phyloP scores from a whole-genome alignment of 75 land plant genomes.

The Selaginella moellendorffii region DNA sequence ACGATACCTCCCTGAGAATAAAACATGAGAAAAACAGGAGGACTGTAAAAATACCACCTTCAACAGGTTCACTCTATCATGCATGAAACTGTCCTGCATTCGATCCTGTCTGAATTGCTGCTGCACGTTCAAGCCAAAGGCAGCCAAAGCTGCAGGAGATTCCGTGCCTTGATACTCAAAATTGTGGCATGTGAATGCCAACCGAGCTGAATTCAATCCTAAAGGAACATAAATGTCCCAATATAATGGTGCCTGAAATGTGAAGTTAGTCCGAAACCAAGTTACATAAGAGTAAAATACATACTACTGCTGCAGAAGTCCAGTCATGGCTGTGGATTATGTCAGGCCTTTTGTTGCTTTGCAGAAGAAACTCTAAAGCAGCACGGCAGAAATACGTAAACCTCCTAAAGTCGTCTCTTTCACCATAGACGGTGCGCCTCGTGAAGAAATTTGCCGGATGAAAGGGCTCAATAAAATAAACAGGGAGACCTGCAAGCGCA shows the following conservation, averaged over 20 bases:
- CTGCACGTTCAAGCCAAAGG: conserved; percentile 72
- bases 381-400: conserved; percentile 89
- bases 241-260: conserved; percentile 78
- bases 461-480: conserved; percentile 84
- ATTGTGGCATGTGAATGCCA: conserved; percentile 96
- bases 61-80: conserved; percentile 60
- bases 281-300: neutral
- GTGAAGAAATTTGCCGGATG: conserved; percentile 80
- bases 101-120: conserved; percentile 69
- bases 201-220: conserved; percentile 83
- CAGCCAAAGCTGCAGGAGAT: conserved; percentile 49
- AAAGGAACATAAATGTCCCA: conserved; percentile 80
- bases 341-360: conserved; percentile 86
- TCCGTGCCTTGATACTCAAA: conserved; percentile 88
- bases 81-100: conserved; percentile 77
- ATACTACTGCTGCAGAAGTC: conserved; percentile 87
- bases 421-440: conserved; percentile 79
- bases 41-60: conserved; percentile 31
- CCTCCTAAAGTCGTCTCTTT: conserved; percentile 91
- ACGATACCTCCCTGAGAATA: conserved; percentile 74
- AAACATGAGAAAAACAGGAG: neutral
- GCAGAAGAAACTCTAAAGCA: conserved; percentile 70
- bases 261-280: neutral
- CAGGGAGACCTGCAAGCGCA: conserved; percentile 60
- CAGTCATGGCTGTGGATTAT: conserved; percentile 97